Base-by-base conservation (phyloP, 345 rosid genomes). In the Brassica incana region DNA sequence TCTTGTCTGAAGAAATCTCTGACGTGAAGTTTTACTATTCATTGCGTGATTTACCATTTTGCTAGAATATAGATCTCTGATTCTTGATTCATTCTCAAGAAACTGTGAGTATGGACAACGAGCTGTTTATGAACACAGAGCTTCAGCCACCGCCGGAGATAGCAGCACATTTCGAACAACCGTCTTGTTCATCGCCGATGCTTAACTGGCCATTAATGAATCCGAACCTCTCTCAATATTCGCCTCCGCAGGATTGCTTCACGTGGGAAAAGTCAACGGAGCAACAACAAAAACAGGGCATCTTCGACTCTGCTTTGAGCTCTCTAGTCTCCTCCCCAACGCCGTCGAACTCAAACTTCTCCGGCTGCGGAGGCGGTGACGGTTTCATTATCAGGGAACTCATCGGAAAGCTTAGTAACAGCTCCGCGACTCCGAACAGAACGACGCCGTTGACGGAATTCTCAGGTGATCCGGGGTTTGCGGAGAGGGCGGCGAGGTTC, bases 391-490 rank as follows among this genome's bases (percentile, higher is more conserved):
- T 88, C 84, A 84, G 92, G 79, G 95, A 92, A 59, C 82, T 92
- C 71, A 88, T 90, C 0, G 97, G 97, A 1, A 91, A 92, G 59
- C 77, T 91, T 65, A 92, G 93, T 2, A 85, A 71, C 80, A 88
- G 63, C 23, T 77, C 87, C 30, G 82, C 71, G 69, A 84, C 93
- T 35, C 91, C 91, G 1, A 45, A 71, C 11, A 64, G 76, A 52
- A 77, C 91, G 48, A 67, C 83, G 88, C 84, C 85, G 15, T 54
- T 86, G 23, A 85, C 91, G 0, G 93, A 86, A n/a, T 88, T 89
- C 83, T 82, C 88, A 0, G 92, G 92, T 6, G 97, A 93, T 80
- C 97, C 95, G 4, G 97, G 97, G 69, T 93, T 93, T 14, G 91
- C 91, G 0, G 95, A 88, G 77, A 83, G 98, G 25, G 97, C 97